Percentiles rank a stretch among this genome's conserved stretches.
phyloP scores from a whole-genome alignment of 2,329 filamentous ascomycete genomes.

The Diplodia seriata region DNA sequence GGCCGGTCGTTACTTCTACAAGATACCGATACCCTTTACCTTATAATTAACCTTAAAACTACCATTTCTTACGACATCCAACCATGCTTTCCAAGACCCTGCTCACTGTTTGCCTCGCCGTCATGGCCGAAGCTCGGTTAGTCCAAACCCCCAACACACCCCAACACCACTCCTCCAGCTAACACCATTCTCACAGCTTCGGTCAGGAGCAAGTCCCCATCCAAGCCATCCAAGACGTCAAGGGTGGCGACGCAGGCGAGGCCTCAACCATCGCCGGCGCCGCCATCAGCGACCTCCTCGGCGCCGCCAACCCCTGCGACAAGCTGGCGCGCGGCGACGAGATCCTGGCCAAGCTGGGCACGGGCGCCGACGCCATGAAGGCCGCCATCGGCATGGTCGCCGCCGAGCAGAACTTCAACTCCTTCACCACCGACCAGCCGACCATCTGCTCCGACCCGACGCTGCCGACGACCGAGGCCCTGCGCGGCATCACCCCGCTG shows the following conservation, averaged over 20 bases:
- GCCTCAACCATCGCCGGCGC: constrained; percentile 69
- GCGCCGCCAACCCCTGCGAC: constrained; percentile 69
- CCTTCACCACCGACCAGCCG: constrained; percentile 65
- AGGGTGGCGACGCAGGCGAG: constrained; percentile 63
- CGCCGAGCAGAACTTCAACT: constrained; percentile 77
- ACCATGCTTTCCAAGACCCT: constrained; percentile 18
- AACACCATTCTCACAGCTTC: constrained; percentile 53
- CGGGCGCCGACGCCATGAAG: constrained; percentile 64
- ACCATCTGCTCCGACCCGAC: constrained; percentile 69
- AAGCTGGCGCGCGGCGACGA: constrained; percentile 71
- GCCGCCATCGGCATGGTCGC: constrained; percentile 69
- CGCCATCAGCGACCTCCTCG: constrained; percentile 68
- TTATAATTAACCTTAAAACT: constrained; percentile 35
- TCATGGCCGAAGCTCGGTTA: constrained; percentile 45
- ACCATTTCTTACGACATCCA: constrained; percentile 11
- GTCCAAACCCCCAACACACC: not conserved
- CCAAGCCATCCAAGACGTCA: constrained; percentile 60
- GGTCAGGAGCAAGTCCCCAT: constrained; percentile 69
- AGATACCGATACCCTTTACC: constrained; percentile 45
- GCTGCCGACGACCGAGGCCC: constrained; percentile 65
- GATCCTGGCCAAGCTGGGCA: constrained; percentile 68
- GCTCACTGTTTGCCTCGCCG: constrained; percentile 4
- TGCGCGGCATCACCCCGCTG: constrained; percentile 71
- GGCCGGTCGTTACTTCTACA: constrained; percentile 43
- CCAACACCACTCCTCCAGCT: not conserved